Percentiles rank a stretch among this genome's conserved stretches.
These are phyloP conservation scores for Gnetum montanum DNA, from an alignment of 75 land plant genomes.

Conservation along the genomic window DNA sequence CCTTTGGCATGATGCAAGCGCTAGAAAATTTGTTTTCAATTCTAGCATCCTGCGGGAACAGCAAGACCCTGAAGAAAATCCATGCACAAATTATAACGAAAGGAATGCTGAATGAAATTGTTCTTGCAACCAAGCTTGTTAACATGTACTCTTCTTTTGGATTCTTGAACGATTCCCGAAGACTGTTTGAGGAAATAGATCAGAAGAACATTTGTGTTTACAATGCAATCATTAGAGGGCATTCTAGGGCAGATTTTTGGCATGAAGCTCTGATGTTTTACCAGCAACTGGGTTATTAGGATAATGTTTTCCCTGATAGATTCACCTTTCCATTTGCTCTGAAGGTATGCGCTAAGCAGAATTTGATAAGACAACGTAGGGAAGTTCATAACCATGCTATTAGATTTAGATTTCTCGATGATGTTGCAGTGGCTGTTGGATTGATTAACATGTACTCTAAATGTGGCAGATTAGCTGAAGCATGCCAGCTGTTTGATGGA, in stretches of 20 bases:
- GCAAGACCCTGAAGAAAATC: too few relatives aligned
- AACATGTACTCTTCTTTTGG: neutral
- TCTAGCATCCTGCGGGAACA: too few relatives aligned
- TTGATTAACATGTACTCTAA: slow-evolving; percentile 13
- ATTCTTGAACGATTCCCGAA: neutral
- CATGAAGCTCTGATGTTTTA: neutral
- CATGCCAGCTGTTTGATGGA: neutral
- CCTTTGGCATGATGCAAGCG: too few relatives aligned
- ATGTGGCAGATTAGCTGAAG: slow-evolving; percentile 6
- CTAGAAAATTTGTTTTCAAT: too few relatives aligned
- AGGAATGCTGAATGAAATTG: neutral
- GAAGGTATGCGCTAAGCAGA: slow-evolving; percentile 2
- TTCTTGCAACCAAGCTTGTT: neutral
- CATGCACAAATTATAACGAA: neutral
- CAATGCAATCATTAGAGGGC: neutral
- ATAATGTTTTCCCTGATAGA: neutral
- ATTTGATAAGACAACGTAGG: neutral
- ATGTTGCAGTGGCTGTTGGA: slow-evolving; percentile 7
- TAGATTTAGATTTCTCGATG: neutral
- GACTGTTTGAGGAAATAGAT: neutral
- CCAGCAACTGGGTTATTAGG: neutral
- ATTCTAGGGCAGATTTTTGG: neutral
- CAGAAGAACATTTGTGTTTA: neutral
- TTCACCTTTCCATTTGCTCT: slow-evolving; percentile 7
- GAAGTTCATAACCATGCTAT: neutral